Percentiles rank a stretch among this genome's conserved stretches.
These are phyloP conservation scores for Boletus bicolor DNA, from an alignment of 768 basidiomycete species.

Conservation along the genomic window DNA sequence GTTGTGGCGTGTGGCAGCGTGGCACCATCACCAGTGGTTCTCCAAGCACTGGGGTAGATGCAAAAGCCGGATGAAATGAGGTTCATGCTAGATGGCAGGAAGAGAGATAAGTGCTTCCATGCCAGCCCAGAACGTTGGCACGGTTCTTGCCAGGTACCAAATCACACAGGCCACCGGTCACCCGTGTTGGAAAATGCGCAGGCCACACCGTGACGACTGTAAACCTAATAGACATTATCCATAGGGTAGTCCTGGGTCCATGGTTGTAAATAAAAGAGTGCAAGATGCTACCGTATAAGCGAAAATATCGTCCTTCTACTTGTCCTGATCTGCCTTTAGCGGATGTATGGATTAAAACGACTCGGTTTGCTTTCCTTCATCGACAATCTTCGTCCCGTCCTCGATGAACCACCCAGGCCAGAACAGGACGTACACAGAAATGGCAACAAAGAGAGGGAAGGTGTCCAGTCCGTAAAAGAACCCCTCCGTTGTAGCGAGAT, in stretches of 20 bases:
- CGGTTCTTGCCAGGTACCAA: too few species aligned
- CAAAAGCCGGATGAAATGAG: too few species aligned
- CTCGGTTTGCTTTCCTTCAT: conserved; percentile 28
- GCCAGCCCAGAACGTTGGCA: too few species aligned
- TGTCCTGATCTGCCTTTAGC: neutral
- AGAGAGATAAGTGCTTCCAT: too few species aligned
- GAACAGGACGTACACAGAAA: conserved; percentile 51
- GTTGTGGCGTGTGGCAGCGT: too few species aligned
- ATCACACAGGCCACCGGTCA: too few species aligned
- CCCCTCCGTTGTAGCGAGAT: conserved; percentile 53
- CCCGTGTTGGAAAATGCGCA: too few species aligned
- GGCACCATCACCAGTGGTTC: too few species aligned
- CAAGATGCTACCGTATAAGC: neutral
- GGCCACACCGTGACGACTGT: neutral
- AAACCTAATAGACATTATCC: neutral
- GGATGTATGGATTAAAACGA: neutral
- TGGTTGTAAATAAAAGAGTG: neutral
- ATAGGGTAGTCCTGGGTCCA: neutral
- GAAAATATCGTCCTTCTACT: neutral
- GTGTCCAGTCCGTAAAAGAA: conserved; percentile 70
- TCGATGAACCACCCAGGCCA: conserved; percentile 63
- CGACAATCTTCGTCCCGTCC: neutral
- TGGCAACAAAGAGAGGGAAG: conserved; percentile 61
- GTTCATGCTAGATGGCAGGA: too few species aligned
- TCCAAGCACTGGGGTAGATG: too few species aligned